phyloP scores from a whole-genome alignment of 352 stramenopile genomes.

The Pythium dissotocum region DNA sequence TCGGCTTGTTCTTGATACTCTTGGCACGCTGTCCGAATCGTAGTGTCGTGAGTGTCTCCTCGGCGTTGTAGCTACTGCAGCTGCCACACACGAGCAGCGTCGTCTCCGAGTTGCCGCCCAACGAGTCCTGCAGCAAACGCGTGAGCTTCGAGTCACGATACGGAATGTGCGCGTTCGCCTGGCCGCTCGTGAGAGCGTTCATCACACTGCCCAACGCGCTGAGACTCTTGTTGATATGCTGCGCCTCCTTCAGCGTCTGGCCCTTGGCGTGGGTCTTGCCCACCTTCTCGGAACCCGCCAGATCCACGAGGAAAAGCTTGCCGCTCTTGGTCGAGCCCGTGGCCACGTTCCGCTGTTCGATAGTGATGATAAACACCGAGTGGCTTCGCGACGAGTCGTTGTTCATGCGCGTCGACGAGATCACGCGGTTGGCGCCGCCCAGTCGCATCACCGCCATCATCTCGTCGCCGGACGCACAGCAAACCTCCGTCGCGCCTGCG shows the following conservation, averaged over 20 bases:
- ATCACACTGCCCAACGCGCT: conserved; percentile 61
- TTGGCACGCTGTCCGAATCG: conserved; percentile 77
- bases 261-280: conserved; percentile 88
- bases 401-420: conserved; percentile 91
- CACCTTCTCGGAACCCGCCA: conserved; percentile 78
- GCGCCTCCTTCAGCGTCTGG: conserved; percentile 85
- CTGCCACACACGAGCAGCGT: conserved; percentile 70
- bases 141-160: conserved; percentile 91
- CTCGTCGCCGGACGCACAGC: conserved; percentile 54
- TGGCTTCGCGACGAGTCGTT: conserved; percentile 91
- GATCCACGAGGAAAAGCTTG: conserved; percentile 93
- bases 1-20: conserved; percentile 81
- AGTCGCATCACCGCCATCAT: conserved; percentile 89
- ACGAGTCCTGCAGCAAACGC: conserved; percentile 80
- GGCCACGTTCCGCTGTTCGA: conserved; percentile 85
- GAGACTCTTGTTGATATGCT: conserved; percentile 92
- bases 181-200: conserved; percentile 71
- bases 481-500: conserved; percentile 59
- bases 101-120: conserved; percentile 79
- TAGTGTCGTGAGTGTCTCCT: conserved; percentile 75
- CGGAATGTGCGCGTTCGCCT: conserved; percentile 90
- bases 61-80: conserved; percentile 62
- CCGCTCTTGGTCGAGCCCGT: conserved; percentile 69
- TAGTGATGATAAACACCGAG: conserved; percentile 96
- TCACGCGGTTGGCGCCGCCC: conserved; percentile 90